Conservation (phyloP, 305 asterid species). For the Lippia alba region DNA sequence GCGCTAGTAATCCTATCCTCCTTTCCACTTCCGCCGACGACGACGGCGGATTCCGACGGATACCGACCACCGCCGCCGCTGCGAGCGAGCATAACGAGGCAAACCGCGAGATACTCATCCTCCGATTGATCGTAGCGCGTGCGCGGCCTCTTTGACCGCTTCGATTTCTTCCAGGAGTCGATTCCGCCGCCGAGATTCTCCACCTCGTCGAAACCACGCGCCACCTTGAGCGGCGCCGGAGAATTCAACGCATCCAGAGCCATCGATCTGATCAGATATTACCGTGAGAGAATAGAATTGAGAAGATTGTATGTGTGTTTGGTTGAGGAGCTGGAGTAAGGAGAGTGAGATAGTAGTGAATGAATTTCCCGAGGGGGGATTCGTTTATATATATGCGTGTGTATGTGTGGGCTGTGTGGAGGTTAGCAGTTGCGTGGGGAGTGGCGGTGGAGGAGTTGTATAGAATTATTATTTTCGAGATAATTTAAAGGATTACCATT, state of each 20-base stretch:
- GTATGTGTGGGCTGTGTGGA: not conserved
- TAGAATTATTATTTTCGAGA: slow-evolving; percentile 4
- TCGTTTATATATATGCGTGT: slow-evolving; percentile 7
- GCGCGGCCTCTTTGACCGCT: slow-evolving; percentile 50
- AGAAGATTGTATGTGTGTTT: not conserved
- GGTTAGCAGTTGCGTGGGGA: slow-evolving; percentile 65
- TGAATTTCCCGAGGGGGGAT: slow-evolving; percentile 3
- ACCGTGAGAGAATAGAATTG: not conserved
- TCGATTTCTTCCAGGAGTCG: slow-evolving; percentile 46
- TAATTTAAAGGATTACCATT: slow-evolving; percentile 12
- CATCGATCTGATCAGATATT: slow-evolving; percentile 34
- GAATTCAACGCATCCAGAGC: slow-evolving; percentile 56
- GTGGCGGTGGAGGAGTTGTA: slow-evolving; percentile 55
- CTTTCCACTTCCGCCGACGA: not conserved
- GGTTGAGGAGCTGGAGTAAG: not conserved
- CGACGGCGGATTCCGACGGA: not conserved
- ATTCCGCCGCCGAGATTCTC: not conserved
- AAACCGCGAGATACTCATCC: slow-evolving; percentile 59
- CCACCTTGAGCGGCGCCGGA: slow-evolving; percentile 27
- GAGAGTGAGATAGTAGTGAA: slow-evolving; percentile 28
- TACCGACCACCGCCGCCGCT: slow-evolving; percentile 30
- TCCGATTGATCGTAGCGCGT: slow-evolving; percentile 32
- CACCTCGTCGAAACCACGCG: slow-evolving; percentile 35
- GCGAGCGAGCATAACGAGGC: slow-evolving; percentile 61
- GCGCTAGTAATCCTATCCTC: no score